phyloP scores from a whole-genome alignment of 2,329 filamentous ascomycete species.

The Penicillium thymicola region DNA sequence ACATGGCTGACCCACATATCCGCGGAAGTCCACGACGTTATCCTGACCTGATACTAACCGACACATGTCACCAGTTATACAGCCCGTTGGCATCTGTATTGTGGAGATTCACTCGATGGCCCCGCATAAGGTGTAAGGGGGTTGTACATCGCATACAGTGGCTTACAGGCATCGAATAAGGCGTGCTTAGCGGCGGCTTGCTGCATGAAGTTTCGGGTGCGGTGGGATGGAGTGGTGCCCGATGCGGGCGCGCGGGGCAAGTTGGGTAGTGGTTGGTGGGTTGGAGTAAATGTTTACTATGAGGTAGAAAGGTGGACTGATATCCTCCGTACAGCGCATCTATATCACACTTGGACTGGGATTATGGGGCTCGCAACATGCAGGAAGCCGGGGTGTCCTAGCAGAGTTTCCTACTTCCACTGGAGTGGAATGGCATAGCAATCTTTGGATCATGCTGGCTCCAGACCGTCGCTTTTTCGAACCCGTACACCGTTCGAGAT shows the following conservation, averaged over 20 bases:
- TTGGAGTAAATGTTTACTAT: neutral
- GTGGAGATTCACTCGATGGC: neutral
- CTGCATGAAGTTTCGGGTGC: neutral
- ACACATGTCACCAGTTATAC: neutral
- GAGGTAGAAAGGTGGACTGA: neutral
- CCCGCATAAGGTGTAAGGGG: neutral
- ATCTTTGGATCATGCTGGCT: neutral
- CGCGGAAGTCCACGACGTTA: neutral
- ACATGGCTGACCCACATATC: neutral
- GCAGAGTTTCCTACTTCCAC: neutral
- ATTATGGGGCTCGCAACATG: neutral
- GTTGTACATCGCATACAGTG: neutral
- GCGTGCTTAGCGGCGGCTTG: slow-evolving; percentile 3
- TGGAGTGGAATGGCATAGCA: neutral
- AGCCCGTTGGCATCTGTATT: neutral
- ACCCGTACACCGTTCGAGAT: neutral
- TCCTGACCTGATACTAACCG: neutral
- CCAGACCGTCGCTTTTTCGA: neutral
- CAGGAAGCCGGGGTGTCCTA: neutral
- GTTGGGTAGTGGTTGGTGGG: neutral
- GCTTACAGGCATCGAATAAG: neutral
- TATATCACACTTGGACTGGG: neutral
- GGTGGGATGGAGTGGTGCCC: neutral
- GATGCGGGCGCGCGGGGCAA: neutral
- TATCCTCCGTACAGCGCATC: neutral